A percentile compares a stretch with the other conserved stretches of the same genome.
phyloP scores from a whole-genome alignment of 2,329 filamentous ascomycete species.

The Madurella fahalii region DNA sequence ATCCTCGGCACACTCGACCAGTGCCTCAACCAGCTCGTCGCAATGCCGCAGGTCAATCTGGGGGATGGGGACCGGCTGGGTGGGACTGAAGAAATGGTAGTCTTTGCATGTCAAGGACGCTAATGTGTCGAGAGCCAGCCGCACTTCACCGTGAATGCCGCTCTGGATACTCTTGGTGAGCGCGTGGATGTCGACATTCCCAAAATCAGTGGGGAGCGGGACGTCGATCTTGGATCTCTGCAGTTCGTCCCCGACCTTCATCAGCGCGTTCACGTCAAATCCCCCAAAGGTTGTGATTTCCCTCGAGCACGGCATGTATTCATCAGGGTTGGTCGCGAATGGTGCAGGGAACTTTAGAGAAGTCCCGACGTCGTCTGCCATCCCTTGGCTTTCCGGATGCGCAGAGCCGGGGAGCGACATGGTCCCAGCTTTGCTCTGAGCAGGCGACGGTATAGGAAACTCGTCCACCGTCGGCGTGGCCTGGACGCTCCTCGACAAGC shows the following conservation, averaged over 20 bases:
- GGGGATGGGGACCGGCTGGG: constrained; percentile 58
- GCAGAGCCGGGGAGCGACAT: constrained; percentile 38
- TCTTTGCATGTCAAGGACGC: constrained; percentile 43
- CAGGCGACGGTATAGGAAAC: constrained; percentile 44
- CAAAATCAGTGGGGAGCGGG: constrained; percentile 72
- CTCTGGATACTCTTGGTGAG: constrained; percentile 86
- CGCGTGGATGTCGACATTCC: constrained; percentile 84
- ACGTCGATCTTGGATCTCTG: constrained; percentile 67
- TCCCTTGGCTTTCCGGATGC: constrained; percentile 30
- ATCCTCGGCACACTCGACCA: constrained; percentile 87
- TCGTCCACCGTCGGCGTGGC: constrained; percentile 38
- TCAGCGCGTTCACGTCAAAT: constrained; percentile 62
- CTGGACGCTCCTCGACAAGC: constrained; percentile 50
- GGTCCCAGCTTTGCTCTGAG: constrained; percentile 39
- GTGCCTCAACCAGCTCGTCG: constrained; percentile 81
- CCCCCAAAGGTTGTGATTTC: constrained; percentile 64
- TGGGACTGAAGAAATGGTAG: constrained; percentile 52
- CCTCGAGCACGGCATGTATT: constrained; percentile 53
- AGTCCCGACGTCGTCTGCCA: constrained; percentile 21
- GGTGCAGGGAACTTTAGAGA: constrained; percentile 32
- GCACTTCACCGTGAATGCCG: constrained; percentile 84
- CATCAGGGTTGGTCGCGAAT: constrained; percentile 44
- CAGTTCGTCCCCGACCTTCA: constrained; percentile 63
- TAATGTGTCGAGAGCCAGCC: constrained; percentile 81
- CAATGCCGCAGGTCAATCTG: constrained; percentile 66